Evolutionary conservation across 78 protist species (phyloP), one percentile per base, ranked within the genome.

Genomic region (Bigelowiella natans): DNA sequence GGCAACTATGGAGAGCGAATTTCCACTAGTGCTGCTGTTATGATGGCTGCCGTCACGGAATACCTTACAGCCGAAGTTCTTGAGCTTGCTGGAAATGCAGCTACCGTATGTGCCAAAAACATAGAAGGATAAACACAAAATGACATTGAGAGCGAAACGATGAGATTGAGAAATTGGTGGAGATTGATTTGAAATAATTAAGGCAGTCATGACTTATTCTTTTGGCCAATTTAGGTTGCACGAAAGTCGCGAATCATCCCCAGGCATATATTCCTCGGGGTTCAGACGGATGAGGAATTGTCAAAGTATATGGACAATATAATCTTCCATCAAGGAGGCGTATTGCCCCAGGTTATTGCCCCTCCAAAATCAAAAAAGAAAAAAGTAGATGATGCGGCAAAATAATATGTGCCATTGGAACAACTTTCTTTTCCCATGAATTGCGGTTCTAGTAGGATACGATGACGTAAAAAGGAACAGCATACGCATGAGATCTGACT

Each of bases 31-130:
- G 97, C 96, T 37, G 96, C 98, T 36, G 98, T 98, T 34, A 97
- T 97, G 96, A 91, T 97, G 36, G 97, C 98, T 1, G 98, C 99
- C 91, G 98, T 98, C 38, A 89, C 97, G 34, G 99, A 98, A 93
- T 98, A 98, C 95, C 91, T 97, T 40, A 92, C 97, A 0, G 98
- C 97, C 39, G 99, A 98, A 91, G 94, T 97, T 36, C 94, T 98
- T 88, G 99, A 97, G 93, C 92, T 97, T 36, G 98, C 99, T 3
- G 97, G 97, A 87, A 98, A 97, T 93, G 97, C 96, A 39, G 95
- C 98, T 51, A 51, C 73, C 7, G n/a, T n/a, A n/a, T n/a, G n/a
- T n/a, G n/a, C n/a, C n/a, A n/a, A n/a, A n/a, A n/a, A n/a, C n/a
- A n/a, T n/a, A n/a, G n/a, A n/a, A n/a, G n/a, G n/a, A n/a, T n/a